Evolutionary conservation across 2,329 filamentous ascomycete genomes (phyloP).

Genomic region (Colletotrichum acutatum): DNA sequence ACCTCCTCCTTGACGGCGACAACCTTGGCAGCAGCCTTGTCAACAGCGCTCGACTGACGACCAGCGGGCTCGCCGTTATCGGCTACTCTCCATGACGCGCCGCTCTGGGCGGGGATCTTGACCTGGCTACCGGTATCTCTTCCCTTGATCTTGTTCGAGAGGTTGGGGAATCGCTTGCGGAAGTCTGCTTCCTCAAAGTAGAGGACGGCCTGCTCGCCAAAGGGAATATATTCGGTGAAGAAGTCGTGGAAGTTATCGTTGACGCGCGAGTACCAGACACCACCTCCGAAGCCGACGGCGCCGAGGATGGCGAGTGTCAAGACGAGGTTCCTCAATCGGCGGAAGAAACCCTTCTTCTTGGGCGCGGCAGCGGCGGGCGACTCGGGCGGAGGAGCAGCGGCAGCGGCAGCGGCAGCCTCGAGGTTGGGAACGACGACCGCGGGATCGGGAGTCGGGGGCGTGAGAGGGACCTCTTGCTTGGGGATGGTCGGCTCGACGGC

Average conservation of each 20-base stretch:
- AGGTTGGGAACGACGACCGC: constrained; percentile 29
- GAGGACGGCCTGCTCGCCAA: constrained; percentile 91
- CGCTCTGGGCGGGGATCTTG: constrained; percentile 86
- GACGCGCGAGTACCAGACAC: constrained; percentile 91
- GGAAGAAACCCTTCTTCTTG: constrained; percentile 73
- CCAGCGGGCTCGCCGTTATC: constrained; percentile 67
- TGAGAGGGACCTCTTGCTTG: constrained; percentile 51
- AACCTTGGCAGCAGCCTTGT: constrained; percentile 46
- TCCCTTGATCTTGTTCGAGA: constrained; percentile 52
- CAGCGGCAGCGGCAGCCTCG: constrained; percentile 42
- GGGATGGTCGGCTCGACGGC: constrained; percentile 51
- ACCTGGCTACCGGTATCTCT: constrained; percentile 75
- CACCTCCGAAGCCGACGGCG: constrained; percentile 83
- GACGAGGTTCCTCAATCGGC: constrained; percentile 81
- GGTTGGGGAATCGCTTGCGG: constrained; percentile 79
- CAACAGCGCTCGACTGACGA: constrained; percentile 71
- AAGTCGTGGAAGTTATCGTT: constrained; percentile 99
- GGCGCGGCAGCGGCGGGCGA: constrained; percentile 50
- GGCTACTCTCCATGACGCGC: constrained; percentile 82
- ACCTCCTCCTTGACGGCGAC: constrained; percentile 42
- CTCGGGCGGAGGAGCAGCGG: constrained; percentile 42
- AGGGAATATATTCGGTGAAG: constrained; percentile 97
- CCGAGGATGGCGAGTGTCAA: constrained; percentile 81
- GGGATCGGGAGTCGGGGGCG: constrained; percentile 47
- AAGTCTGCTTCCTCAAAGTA: constrained; percentile 97